phyloP scores from a whole-genome alignment of 805 yeast species.

The Candida anglica region DNA sequence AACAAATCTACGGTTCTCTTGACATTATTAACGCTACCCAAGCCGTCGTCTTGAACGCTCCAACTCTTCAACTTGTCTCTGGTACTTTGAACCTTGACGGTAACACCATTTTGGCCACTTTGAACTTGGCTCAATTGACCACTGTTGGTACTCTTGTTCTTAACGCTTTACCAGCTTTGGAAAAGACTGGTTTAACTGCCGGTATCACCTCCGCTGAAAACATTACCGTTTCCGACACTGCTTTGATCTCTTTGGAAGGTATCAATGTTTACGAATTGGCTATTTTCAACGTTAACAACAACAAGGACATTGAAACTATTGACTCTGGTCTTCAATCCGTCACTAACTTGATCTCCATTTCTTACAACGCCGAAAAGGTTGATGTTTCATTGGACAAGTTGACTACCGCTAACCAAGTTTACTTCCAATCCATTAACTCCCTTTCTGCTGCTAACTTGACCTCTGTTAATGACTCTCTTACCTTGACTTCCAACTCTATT shows the following conservation, averaged over 20 bases:
- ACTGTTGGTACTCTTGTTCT: conserved; percentile 79
- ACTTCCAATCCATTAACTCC: conserved; percentile 75
- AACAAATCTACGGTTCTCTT: conserved; percentile 76
- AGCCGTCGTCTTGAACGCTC: conserved; percentile 70
- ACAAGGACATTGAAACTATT: conserved; percentile 67
- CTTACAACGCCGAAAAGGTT: conserved; percentile 80
- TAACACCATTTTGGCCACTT: conserved; percentile 62
- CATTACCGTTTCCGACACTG: conserved; percentile 70
- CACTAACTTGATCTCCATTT: conserved; percentile 68
- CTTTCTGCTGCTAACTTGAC: conserved; percentile 67
- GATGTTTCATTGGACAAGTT: conserved; percentile 66
- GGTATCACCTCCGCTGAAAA: conserved; percentile 73
- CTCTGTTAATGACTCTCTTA: conserved; percentile 74
- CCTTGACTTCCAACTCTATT: conserved; percentile 72
- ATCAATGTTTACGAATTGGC: conserved; percentile 45
- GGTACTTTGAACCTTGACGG: conserved; percentile 60
- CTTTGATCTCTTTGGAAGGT: conserved; percentile 65
- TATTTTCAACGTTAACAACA: conserved; percentile 84
- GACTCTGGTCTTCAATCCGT: conserved; percentile 72
- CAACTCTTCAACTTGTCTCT: conserved; percentile 68
- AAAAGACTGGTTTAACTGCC: conserved; percentile 56
- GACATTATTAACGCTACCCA: conserved; percentile 59
- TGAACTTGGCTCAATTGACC: conserved; percentile 74
- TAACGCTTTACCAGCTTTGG: conserved; percentile 83
- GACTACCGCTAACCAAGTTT: conserved; percentile 82